phyloP scores from a whole-genome alignment of 2,329 filamentous ascomycete genomes.

The Colletotrichum sp. region DNA sequence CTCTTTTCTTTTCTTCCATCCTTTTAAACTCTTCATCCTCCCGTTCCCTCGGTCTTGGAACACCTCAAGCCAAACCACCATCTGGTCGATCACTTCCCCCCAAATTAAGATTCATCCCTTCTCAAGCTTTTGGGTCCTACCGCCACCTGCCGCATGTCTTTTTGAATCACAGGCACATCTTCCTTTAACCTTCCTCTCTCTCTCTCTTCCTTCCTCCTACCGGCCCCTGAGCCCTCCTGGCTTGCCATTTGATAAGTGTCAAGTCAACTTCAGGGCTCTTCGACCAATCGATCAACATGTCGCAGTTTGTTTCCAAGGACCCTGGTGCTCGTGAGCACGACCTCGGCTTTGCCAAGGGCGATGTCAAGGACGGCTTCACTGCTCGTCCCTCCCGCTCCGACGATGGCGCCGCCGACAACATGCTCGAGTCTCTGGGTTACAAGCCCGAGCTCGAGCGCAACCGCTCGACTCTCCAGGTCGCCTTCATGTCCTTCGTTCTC shows the following conservation, averaged over 20 bases:
- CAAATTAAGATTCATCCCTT: conserved; percentile 4
- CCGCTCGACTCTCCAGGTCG: conserved; percentile 71
- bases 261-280: not conserved
- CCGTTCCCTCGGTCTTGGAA: conserved; percentile 1
- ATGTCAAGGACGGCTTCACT: conserved; percentile 19
- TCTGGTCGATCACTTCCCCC: not conserved
- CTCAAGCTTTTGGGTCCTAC: not conserved
- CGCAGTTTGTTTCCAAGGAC: conserved; percentile 21
- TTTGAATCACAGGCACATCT: not conserved
- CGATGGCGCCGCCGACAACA: conserved; percentile 59
- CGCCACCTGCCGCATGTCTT: conserved; percentile 12
- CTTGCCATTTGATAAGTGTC: not conserved
- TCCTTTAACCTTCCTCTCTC: not conserved
- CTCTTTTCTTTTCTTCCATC: conserved; percentile 4
- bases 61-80: not conserved
- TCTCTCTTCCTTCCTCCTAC: not conserved
- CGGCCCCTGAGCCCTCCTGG: not conserved
- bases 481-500: conserved; percentile 79
- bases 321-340: conserved; percentile 22
- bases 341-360: conserved; percentile 9
- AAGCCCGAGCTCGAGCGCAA: conserved; percentile 68
- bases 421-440: conserved; percentile 70
- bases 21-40: conserved; percentile 17
- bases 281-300: not conserved
- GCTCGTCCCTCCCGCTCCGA: conserved; percentile 25